Conservation (phyloP, 2,329 filamentous ascomycete genomes). For the Spiromastix sp. region DNA sequence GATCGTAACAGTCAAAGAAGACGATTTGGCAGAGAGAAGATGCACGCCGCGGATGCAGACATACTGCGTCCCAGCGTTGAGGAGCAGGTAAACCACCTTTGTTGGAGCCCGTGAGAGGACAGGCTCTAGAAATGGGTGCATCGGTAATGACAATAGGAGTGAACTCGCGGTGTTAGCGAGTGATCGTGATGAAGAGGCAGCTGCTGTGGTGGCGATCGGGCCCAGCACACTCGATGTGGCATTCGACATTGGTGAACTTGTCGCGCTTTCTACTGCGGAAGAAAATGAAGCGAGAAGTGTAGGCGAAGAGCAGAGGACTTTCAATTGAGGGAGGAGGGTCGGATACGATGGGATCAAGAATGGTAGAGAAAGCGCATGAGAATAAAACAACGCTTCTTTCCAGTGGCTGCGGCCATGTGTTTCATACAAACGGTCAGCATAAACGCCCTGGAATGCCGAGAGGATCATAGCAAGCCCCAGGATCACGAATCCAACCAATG, state of each 20-base stretch:
- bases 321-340: slow-evolving; percentile 27
- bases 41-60: slow-evolving; percentile 94
- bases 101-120: slow-evolving; percentile 21
- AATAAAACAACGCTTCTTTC: slow-evolving; percentile 96
- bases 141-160: slow-evolving; percentile 15
- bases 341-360: slow-evolving; percentile 31
- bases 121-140: slow-evolving; percentile 14
- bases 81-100: slow-evolving; percentile 28
- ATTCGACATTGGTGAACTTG: slow-evolving; percentile 1
- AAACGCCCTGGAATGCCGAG: slow-evolving; percentile 88
- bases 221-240: slow-evolving; percentile 3
- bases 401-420: slow-evolving; percentile 73
- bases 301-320: slow-evolving; percentile 23
- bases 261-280: not conserved
- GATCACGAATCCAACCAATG: slow-evolving; percentile 60
- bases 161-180: slow-evolving; percentile 40
- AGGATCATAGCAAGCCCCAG: slow-evolving; percentile 81
- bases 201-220: slow-evolving; percentile 1
- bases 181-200: not conserved
- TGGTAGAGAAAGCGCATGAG: slow-evolving; percentile 43
- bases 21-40: slow-evolving; percentile 76
- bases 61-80: slow-evolving; percentile 73
- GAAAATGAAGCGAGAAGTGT: slow-evolving; percentile 20
- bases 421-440: slow-evolving; percentile 82
- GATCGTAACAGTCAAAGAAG: slow-evolving; percentile 90